These are phyloP conservation scores for Euphorbia schlechtendalii DNA, from an alignment of 441 rosid genomes.

Conservation along the genomic window DNA sequence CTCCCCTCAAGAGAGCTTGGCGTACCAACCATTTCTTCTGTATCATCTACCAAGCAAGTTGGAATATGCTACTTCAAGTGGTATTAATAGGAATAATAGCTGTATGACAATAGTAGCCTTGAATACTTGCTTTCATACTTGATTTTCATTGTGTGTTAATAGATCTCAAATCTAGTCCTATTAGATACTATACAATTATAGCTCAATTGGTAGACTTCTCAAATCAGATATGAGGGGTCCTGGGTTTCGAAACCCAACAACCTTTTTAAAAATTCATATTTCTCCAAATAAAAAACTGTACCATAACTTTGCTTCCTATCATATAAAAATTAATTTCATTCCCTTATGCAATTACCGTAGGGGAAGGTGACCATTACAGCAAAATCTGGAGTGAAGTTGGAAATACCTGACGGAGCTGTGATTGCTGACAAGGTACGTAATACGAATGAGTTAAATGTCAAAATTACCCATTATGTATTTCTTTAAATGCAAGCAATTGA, in stretches of 20 bases:
- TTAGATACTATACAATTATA: not conserved
- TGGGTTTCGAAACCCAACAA: too few relatives aligned
- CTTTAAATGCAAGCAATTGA: not conserved
- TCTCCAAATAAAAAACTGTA: too few relatives aligned
- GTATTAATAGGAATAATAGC: not conserved
- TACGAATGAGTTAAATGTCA: not conserved
- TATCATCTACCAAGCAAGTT: not conserved
- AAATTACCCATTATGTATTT: not conserved
- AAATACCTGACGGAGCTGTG: conserved; percentile 57
- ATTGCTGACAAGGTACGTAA: conserved; percentile 62
- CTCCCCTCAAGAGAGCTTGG: too few relatives aligned
- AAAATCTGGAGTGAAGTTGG: conserved; percentile 55
- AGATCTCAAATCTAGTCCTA: not conserved
- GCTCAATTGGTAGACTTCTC: too few relatives aligned
- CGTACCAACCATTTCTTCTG: not conserved
- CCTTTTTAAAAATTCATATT: too few relatives aligned
- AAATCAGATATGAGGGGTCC: too few relatives aligned
- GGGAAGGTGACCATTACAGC: conserved; percentile 64
- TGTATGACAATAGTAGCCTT: not conserved
- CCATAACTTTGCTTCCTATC: too few relatives aligned
- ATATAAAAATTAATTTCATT: not conserved
- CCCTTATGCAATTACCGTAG: conserved; percentile 23
- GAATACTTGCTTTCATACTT: not conserved
- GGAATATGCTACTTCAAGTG: not conserved
- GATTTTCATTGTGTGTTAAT: not conserved